Evolutionary conservation across 2,329 filamentous ascomycete species (phyloP), one percentile per base, ranked within the genome.

Genomic region (Colletotrichum siamense): DNA sequence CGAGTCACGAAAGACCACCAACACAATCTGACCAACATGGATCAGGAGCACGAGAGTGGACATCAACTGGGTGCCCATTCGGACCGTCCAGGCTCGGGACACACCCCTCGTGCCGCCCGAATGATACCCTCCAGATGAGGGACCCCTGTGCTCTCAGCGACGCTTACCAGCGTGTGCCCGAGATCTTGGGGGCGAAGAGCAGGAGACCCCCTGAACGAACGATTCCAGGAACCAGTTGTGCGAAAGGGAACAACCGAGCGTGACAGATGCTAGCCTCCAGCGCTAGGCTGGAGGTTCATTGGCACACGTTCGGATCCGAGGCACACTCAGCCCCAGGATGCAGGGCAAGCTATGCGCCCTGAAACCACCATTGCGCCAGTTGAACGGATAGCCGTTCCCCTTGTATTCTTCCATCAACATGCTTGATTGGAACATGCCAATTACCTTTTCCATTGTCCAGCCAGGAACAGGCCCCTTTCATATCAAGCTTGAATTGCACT

Each of bases 281-380:
- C 67, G 72, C 70, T 73, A 69, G 73, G 44, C 55, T 70, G 57
- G 63, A 36, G 39, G 73, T 63, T 72, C 62, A 62, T 28, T 73
- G 49, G 69, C 26, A 73, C 32, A 34, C 62, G 63, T 76, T 78
- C 77, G 77, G 77, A 78, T 77, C 71, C 75, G 71, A 78, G 72
- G 30, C 52, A 55, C 57, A 63, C 73, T 66, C 44, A 75, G 61
- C 59, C 69, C 68, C 65, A 69, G 64, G 36, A 66, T 71, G 61
- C 71, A 71, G 75, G 61, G 69, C 69, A 61, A 64, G 34, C 71
- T 64, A 65, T 72, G 68, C 28, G 30, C 69, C 39, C 77, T 78
- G 77, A 78, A 78, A 78, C 77, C 68, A 63, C 75, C 75, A 78
- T 62, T 71, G 77, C 71, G 61, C 77, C 77, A 77, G 77, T 71